Conservation (phyloP, 2,329 filamentous ascomycete genomes). For the Neurospora sp. region DNA sequence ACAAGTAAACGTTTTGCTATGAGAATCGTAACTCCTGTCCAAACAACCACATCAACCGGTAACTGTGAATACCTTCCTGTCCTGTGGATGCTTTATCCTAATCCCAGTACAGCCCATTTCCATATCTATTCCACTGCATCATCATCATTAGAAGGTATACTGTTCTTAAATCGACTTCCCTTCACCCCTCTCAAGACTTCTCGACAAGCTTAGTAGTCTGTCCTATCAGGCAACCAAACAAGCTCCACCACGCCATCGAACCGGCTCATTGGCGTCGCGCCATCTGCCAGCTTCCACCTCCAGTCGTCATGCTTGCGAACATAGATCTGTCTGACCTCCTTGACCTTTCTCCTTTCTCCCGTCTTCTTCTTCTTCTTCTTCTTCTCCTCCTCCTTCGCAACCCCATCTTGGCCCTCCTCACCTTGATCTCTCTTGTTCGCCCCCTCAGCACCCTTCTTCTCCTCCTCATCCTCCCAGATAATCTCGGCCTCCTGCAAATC, state of each 20-base stretch:
- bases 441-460: neutral
- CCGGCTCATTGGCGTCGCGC: slow-evolving; percentile 35
- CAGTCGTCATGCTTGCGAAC: slow-evolving; percentile 41
- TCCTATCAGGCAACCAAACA: slow-evolving; percentile 37
- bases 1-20: neutral
- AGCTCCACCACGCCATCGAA: slow-evolving; percentile 47
- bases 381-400: neutral
- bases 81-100: neutral
- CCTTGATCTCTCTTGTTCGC: neutral
- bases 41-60: neutral
- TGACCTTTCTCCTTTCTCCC: neutral
- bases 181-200: neutral
- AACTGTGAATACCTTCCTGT: neutral
- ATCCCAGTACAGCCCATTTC: neutral
- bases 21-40: neutral
- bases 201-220: neutral
- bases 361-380: neutral
- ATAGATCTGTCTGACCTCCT: slow-evolving; percentile 39
- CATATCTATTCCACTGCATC: neutral
- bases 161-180: neutral
- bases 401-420: neutral
- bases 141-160: neutral
- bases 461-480: slow-evolving; percentile 31
- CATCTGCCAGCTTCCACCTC: slow-evolving; percentile 39
- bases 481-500: slow-evolving; percentile 39